These are phyloP conservation scores for Trypanosoma mega DNA, from an alignment of 208 protist species.

Conservation along the genomic window DNA sequence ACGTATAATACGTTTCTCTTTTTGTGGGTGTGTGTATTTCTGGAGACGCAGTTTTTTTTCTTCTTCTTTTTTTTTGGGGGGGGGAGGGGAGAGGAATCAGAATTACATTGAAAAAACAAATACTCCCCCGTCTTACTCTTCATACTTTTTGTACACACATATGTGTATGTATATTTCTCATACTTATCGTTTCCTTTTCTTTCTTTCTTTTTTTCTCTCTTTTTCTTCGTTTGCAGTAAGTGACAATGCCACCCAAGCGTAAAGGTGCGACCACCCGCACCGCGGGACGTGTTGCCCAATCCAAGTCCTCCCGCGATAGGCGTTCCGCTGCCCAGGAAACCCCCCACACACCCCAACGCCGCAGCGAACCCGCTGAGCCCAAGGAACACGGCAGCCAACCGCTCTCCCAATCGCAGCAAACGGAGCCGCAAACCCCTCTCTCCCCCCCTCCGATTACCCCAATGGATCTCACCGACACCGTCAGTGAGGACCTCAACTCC, in stretches of 20 bases:
- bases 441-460: background rate
- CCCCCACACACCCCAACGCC: no score
- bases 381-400: no score
- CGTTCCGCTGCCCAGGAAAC: background rate
- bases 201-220: constrained; percentile 6
- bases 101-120: no score
- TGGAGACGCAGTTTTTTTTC: no score
- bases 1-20: no score
- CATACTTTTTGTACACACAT: constrained; percentile 9
- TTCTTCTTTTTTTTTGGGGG: no score
- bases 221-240: constrained; percentile 12
- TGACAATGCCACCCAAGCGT: constrained; percentile 63
- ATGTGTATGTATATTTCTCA: background rate
- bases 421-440: no score
- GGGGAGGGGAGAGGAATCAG: no score
- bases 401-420: no score
- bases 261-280: constrained; percentile 23
- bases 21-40: no score
- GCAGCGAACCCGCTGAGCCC: no score
- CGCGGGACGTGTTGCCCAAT: background rate
- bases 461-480: background rate
- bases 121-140: no score
- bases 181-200: constrained; percentile 10
- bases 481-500: background rate
- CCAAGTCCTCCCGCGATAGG: background rate